A percentile compares a stretch with the other conserved stretches of the same genome.
Evolutionary conservation across 2,329 filamentous ascomycete genomes (phyloP).

Genomic region (Botrytis deweyae): DNA sequence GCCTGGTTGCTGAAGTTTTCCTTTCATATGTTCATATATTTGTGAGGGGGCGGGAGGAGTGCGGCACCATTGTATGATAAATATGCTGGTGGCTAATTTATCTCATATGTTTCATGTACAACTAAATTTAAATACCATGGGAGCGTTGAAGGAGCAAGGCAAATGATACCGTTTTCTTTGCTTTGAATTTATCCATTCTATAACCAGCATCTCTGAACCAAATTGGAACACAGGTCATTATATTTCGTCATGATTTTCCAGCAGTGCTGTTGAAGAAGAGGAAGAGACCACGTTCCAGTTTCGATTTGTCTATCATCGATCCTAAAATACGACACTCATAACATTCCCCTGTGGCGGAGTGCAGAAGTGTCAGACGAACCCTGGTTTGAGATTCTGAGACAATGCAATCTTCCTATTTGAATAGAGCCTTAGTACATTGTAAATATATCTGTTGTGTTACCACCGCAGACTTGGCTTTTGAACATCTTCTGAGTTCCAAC

Average conservation of each 20-base stretch:
- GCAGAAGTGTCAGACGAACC: slow-evolving; percentile 14
- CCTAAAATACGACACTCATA: slow-evolving; percentile 9
- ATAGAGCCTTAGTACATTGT: neutral
- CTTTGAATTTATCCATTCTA: neutral
- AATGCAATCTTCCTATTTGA: neutral
- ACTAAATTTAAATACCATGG: slow-evolving; percentile 10
- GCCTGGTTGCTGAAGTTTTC: slow-evolving; percentile 4
- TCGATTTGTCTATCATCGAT: neutral
- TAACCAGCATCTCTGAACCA: neutral
- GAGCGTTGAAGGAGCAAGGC: slow-evolving; percentile 19
- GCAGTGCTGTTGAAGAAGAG: neutral
- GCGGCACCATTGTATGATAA: neutral
- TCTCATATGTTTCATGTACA: slow-evolving; percentile 14
- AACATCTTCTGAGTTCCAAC: neutral
- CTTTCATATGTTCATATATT: neutral
- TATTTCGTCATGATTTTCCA: too few species aligned
- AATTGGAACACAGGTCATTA: neutral
- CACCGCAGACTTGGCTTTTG: neutral
- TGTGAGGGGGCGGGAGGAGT: neutral
- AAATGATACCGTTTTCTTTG: slow-evolving; percentile 19
- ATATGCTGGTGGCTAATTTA: neutral
- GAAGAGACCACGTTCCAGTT: neutral
- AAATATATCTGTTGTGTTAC: neutral
- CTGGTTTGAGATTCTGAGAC: neutral
- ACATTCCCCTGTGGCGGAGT: slow-evolving; percentile 8